Conservation (phyloP, 805 yeast genomes). For the Wickerhamiella vanderwaltii region DNA sequence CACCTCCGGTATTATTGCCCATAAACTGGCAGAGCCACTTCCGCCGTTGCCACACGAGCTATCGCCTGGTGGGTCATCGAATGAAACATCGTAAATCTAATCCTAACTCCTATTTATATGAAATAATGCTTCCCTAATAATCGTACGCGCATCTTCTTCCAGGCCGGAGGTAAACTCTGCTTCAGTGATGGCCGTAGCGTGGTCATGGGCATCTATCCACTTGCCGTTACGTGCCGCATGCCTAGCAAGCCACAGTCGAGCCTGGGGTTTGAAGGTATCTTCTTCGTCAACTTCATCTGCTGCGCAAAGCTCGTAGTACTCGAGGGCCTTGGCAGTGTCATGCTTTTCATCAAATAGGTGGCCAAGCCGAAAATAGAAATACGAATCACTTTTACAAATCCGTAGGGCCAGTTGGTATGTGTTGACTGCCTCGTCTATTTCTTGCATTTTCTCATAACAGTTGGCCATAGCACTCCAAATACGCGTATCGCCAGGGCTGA, state of each 20-base stretch:
- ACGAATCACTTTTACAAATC: slow-evolving; percentile 43
- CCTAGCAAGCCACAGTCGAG: slow-evolving; percentile 77
- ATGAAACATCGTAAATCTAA: too few species aligned
- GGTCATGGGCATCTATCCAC: slow-evolving; percentile 56
- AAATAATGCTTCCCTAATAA: slow-evolving; percentile 64
- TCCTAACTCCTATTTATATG: too few species aligned
- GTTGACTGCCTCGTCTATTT: slow-evolving; percentile 59
- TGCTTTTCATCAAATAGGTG: slow-evolving; percentile 45
- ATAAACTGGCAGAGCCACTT: slow-evolving; percentile 8
- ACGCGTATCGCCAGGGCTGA: slow-evolving; percentile 79
- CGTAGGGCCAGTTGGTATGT: slow-evolving; percentile 67
- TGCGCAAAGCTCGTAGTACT: slow-evolving; percentile 55
- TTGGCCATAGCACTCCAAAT: slow-evolving; percentile 95
- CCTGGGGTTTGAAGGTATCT: slow-evolving; percentile 60
- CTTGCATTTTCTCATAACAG: slow-evolving; percentile 70
- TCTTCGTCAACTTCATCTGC: slow-evolving; percentile 50
- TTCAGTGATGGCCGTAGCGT: slow-evolving; percentile 36
- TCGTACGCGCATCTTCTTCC: slow-evolving; percentile 76
- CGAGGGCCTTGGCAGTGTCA: slow-evolving; percentile 41
- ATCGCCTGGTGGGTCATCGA: too few species aligned
- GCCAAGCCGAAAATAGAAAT: slow-evolving; percentile 56
- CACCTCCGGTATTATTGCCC: slow-evolving; percentile 13
- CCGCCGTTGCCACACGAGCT: too few species aligned
- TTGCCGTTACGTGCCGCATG: slow-evolving; percentile 44
- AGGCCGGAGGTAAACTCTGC: slow-evolving; percentile 67